phyloP scores from a whole-genome alignment of 495 filamentous ascomycete genomes.

The Copromyces sp. region DNA sequence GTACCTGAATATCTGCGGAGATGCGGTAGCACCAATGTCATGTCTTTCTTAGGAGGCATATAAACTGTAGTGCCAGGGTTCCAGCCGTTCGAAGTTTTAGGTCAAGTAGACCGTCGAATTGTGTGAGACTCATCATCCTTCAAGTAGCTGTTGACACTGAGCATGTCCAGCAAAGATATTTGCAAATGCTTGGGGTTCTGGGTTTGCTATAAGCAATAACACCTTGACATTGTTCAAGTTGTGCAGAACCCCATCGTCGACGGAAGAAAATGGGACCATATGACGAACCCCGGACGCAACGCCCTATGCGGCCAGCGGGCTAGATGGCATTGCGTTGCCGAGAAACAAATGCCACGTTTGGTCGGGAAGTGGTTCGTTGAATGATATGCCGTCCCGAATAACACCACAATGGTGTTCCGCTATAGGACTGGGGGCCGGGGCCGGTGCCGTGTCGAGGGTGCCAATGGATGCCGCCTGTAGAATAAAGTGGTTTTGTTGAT shows the following conservation, averaged over 20 bases:
- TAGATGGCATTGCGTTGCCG: background rate
- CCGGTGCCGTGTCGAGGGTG: background rate
- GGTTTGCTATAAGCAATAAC: background rate
- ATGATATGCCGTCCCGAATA: background rate
- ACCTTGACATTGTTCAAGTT: background rate
- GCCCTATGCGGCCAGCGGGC: background rate
- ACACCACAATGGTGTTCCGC: background rate
- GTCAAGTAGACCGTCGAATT: background rate
- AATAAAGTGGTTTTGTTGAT: slow-evolving; percentile 8
- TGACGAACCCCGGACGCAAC: background rate
- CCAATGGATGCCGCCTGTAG: background rate
- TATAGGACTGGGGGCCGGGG: background rate
- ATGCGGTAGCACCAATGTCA: background rate
- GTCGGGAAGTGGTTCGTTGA: background rate
- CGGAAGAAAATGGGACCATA: background rate
- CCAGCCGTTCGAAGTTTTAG: background rate
- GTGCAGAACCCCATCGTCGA: background rate
- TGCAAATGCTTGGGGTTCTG: background rate
- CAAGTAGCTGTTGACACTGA: background rate
- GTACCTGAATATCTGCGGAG: background rate
- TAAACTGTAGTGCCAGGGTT: background rate
- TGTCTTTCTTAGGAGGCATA: background rate
- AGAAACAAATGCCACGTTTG: slow-evolving; percentile 3
- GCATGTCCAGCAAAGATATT: background rate
- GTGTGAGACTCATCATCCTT: background rate